Evolutionary conservation across 257 asterid species (phyloP).

Genomic region (Anisodus acutangulus): DNA sequence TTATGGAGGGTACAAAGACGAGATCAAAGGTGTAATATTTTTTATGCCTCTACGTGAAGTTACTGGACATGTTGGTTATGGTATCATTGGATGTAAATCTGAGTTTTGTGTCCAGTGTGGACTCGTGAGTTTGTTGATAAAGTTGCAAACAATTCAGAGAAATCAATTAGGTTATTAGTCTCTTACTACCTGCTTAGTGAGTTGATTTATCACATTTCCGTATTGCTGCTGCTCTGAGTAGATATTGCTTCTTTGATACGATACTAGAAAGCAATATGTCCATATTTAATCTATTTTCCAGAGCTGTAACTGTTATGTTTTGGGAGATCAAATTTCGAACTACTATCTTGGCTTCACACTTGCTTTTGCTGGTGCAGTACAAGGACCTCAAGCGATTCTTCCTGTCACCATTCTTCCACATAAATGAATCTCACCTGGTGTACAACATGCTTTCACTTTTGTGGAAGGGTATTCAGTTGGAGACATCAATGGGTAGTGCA

Average conservation of each 20-base stretch:
- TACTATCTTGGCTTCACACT: not conserved
- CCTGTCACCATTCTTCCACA: conserved; percentile 81
- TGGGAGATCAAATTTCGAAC: not conserved
- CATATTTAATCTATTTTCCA: not conserved
- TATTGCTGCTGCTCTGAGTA: not conserved
- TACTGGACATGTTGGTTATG: not conserved
- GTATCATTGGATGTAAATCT: not conserved
- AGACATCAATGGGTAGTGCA: conserved; percentile 75
- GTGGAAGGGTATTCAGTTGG: conserved; percentile 93
- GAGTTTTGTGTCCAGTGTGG: not conserved
- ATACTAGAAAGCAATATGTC: not conserved
- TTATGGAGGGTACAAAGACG: not conserved
- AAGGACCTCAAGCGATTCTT: conserved; percentile 77
- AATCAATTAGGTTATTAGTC: not conserved
- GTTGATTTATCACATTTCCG: conserved; percentile 3
- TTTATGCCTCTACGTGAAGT: not conserved
- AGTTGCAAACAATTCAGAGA: not conserved
- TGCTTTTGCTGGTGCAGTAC: conserved; percentile 57
- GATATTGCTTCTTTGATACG: not conserved
- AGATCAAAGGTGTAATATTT: not conserved
- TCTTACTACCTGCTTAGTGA: not conserved
- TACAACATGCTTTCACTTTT: conserved; percentile 47
- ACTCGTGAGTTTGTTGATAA: not conserved
- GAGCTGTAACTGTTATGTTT: not conserved
- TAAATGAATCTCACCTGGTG: conserved; percentile 77